A percentile compares a stretch with the other conserved stretches of the same genome.
Evolutionary conservation across 1,284 basidiomycete genomes (phyloP).

Genomic region (Cystobasidium pallidum): DNA sequence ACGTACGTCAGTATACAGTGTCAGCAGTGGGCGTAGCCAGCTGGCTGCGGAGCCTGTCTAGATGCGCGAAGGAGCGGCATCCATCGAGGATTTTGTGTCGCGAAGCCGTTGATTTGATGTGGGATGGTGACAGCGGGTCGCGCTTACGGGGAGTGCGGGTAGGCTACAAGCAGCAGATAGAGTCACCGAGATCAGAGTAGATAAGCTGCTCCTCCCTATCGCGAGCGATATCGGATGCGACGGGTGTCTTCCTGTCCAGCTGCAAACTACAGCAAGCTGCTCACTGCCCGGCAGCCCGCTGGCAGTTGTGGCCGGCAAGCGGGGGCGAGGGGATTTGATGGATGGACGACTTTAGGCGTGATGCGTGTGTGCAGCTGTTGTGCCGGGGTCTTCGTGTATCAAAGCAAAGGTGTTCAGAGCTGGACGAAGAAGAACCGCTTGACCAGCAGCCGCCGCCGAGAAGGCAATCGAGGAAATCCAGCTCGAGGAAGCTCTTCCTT

Average conservation of each 20-base stretch:
- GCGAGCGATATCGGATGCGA: neutral
- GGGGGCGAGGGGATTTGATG: neutral
- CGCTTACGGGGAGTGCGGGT: neutral
- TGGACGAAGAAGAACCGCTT: neutral
- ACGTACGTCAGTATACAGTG: too few species aligned
- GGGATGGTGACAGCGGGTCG: too few species aligned
- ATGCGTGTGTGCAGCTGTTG: neutral
- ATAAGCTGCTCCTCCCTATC: neutral
- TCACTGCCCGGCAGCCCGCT: conserved; percentile 1
- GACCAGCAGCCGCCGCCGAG: neutral
- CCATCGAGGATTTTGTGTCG: neutral
- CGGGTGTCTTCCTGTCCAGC: neutral
- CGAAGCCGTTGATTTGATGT: conserved; percentile 4
- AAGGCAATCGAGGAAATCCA: conserved; percentile 7
- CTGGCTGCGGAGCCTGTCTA: too few species aligned
- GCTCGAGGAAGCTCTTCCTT: conserved; percentile 6
- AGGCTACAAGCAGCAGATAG: too few species aligned
- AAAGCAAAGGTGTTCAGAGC: neutral
- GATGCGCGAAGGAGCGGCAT: too few species aligned
- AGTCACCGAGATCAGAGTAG: neutral
- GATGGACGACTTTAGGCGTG: neutral
- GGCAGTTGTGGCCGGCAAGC: neutral
- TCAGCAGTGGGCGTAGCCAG: neutral
- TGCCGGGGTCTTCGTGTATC: neutral
- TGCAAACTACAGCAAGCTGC: neutral